These are phyloP conservation scores for Zea mays DNA, from an alignment of 176 grass and related monocot genomes.

Conservation along the genomic window Zm-B73-REFERENCE-NAM-5.0 NC_050102.1:177485001-177485500, in stretches of 20 bases:
- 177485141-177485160: slow-evolving; percentile 7
- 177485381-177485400: slow-evolving; percentile 28
- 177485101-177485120: not conserved
- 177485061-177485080: not conserved
- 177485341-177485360: slow-evolving; percentile 19
- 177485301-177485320: slow-evolving; percentile 54
- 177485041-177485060: not conserved
- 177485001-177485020: not conserved
- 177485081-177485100: not conserved
- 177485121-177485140: not conserved
- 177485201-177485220: not conserved
- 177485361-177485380: slow-evolving; percentile 7
- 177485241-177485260: slow-evolving; percentile 14
- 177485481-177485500: slow-evolving; percentile 77
- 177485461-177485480: slow-evolving; percentile 62
- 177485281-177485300: slow-evolving; percentile 50
- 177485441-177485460: slow-evolving; percentile 62
- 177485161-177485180: not conserved
- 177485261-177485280: not conserved
- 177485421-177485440: slow-evolving; percentile 25
- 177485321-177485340: slow-evolving; percentile 49
- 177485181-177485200: not conserved
- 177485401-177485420: slow-evolving; percentile 52
- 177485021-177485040: not conserved
- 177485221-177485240: slow-evolving; percentile 5